Base-by-base conservation (phyloP, 1,139 yeast genomes). In the Nakaseomyces kungkrabaensis region DNA sequence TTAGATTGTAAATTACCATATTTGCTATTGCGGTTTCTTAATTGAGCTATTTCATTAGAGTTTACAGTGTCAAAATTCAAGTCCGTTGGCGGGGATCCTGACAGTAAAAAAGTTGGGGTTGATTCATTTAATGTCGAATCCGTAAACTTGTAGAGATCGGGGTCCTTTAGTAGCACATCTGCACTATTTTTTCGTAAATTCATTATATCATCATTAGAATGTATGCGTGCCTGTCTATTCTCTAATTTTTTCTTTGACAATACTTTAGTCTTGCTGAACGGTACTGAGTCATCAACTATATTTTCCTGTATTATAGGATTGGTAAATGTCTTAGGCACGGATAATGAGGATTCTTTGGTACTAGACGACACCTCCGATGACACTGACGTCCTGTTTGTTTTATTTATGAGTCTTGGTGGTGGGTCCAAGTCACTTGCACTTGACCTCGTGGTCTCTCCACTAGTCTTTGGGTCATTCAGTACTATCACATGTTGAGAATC, bases 141-240 rank as follows among this genome's bases (percentile, higher is more conserved):
- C 7, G 37, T 29, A 13, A 34, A 31, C 7, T 32, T 26, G 3
- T 26, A 22, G 6, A 31, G 36, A 5, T 44, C 51, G 24, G 24
- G 36, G n/a, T 37, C 44, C 26, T 31, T 22, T 10, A 38, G 42
- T 9, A 38, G 27, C 6, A 26, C 44, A n/a, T 46, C 48, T 4
- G 44, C 32, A 31, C 42, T 40, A 10, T 49, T 49, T 36, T 54
- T 56, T 43, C 50, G 55, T 37, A 58, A 46, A 17, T 49, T 47
- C 29, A 54, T 36, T n/a, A 63, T 51, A 43, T 65, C 67, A 32
- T 58, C 62, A 50, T 61, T 58, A 0, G 67, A 62, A 48, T 59
- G 64, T 7, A 63, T 63, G 45, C 62, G 54, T 10, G 60, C 64
- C 40, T 60, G 59, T 47, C 68, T 56, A 48, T 65, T 63, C 17